These are phyloP conservation scores for Mortierella hygrophila DNA, from an alignment of 192 early-diverging fungal species.

Conservation along the genomic window DNA sequence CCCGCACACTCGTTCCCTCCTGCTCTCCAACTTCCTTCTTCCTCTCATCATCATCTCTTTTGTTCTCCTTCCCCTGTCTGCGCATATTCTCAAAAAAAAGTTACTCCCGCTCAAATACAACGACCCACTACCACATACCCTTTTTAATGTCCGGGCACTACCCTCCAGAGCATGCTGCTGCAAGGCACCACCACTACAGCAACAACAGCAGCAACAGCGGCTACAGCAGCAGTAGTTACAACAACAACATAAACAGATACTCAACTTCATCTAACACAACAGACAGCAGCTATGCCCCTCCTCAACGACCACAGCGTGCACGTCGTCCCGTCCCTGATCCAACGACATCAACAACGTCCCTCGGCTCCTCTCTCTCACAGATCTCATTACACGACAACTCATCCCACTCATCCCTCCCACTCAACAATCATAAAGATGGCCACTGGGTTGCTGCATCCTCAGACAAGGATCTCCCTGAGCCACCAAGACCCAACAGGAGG, in stretches of 20 bases:
- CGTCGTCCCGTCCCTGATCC: conserved; percentile 30
- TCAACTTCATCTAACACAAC: neutral
- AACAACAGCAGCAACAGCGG: conserved; percentile 13
- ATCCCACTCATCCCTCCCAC: neutral
- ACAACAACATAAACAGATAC: conserved; percentile 8
- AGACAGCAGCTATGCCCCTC: conserved; percentile 4
- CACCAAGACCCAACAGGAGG: conserved; percentile 26
- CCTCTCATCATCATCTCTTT: conserved; percentile 1
- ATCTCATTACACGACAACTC: conserved; percentile 30
- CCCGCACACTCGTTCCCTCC: neutral
- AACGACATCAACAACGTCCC: neutral
- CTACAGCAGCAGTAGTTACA: neutral
- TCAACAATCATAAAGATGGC: conserved; percentile 12
- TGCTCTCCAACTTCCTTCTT: neutral
- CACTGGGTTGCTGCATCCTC: conserved; percentile 6
- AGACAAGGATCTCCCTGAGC: conserved; percentile 25
- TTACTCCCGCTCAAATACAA: neutral
- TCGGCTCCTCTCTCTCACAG: conserved; percentile 32
- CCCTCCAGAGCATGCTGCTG: conserved; percentile 2
- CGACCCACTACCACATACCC: no score
- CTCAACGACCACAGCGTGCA: conserved; percentile 34
- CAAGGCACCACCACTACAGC: conserved; percentile 9
- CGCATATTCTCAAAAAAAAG: neutral
- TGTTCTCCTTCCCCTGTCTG: neutral
- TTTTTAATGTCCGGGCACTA: conserved; percentile 24